Evolutionary conservation across 768 basidiomycete species (phyloP), one percentile per base, ranked within the genome.

Genomic region (Lyophyllum decastes): DNA sequence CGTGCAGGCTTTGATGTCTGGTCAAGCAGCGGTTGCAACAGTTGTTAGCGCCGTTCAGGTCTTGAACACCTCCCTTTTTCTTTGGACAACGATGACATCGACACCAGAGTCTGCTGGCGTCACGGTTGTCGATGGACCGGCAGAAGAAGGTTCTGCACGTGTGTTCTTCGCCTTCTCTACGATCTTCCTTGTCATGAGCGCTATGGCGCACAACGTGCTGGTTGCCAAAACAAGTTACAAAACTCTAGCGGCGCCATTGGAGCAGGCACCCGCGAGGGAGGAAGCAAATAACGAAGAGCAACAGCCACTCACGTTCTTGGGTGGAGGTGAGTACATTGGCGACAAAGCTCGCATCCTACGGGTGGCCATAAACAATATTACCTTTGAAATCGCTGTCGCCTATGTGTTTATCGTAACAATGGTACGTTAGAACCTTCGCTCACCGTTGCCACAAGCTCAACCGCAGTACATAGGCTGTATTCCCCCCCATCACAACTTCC

Each of bases 1-100:
- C 12, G 80, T 95, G 51, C 89, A 94, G 69, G 77, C 84, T 24
- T 76, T 90, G 68, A 83, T 95, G 79, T 85, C 91, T 2, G 94
- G 92, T 12, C 92, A 95, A 71, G 94, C 90, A 0, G 91, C 89
- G 0, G 84, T 94, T 2, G 94, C 87, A 0, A 90, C 95, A 11
- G 85, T 84, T 1, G 86, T 95, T 60, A 92, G 92, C 53, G 74
- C 78, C 1, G 86, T 93, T 0, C 92, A 95, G 64, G 80, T 93
- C 8, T 59, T 86, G 33, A 86, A 90, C 57, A 80, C 88, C 8
- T 70, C 78, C 0, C 73, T 82, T 1, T 87, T 88, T 8, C 73
- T 90, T 17, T 78, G 76, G 76, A 75, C 76, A 14, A 71, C 30
- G 30, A n/a, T n/a, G n/a, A n/a, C n/a, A n/a, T n/a, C 73, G 35